Percentiles rank a stretch among this genome's conserved stretches.
Evolutionary conservation across 2,329 filamentous ascomycete species (phyloP).

Genomic region (Ceratocystiopsis brevicomis): DNA sequence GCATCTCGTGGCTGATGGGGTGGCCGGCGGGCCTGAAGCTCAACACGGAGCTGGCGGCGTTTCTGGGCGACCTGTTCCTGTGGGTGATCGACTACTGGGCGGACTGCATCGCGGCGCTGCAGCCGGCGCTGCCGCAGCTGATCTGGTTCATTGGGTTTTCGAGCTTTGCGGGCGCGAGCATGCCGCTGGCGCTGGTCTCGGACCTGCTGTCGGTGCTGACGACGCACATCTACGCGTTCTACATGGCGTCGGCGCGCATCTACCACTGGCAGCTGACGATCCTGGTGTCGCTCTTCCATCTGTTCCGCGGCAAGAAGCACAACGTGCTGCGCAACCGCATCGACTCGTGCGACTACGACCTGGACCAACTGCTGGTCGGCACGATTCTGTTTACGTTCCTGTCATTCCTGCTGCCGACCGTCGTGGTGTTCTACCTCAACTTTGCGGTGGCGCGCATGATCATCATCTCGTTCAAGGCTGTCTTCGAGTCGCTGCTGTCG

Average conservation of each 20-base stretch:
- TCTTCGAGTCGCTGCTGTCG: slow-evolving; percentile 77
- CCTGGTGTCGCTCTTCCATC: slow-evolving; percentile 90
- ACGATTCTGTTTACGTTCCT: slow-evolving; percentile 92
- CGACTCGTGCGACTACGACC: slow-evolving; percentile 94
- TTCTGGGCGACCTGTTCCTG: slow-evolving; percentile 83
- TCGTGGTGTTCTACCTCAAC: slow-evolving; percentile 90
- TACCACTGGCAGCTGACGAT: slow-evolving; percentile 98
- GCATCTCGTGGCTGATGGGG: slow-evolving; percentile 89
- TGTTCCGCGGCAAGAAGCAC: slow-evolving; percentile 94
- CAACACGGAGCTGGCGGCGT: slow-evolving; percentile 82
- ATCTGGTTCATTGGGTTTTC: slow-evolving; percentile 90
- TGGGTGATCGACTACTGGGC: slow-evolving; percentile 98
- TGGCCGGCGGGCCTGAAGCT: slow-evolving; percentile 90
- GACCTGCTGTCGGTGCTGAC: slow-evolving; percentile 83
- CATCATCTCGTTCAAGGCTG: slow-evolving; percentile 83
- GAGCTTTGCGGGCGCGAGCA: slow-evolving; percentile 85
- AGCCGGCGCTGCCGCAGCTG: slow-evolving; percentile 64
- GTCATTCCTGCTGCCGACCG: slow-evolving; percentile 85
- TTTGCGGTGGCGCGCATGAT: slow-evolving; percentile 89
- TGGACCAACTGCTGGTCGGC: slow-evolving; percentile 87
- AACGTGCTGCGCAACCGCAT: slow-evolving; percentile 95
- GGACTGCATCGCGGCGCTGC: slow-evolving; percentile 59
- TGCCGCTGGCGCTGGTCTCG: slow-evolving; percentile 91
- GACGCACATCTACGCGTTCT: slow-evolving; percentile 94
- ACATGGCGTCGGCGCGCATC: slow-evolving; percentile 87